These are phyloP conservation scores for Globisporangium carolinianum DNA, from an alignment of 352 stramenopile genomes.

Conservation along the genomic window DNA sequence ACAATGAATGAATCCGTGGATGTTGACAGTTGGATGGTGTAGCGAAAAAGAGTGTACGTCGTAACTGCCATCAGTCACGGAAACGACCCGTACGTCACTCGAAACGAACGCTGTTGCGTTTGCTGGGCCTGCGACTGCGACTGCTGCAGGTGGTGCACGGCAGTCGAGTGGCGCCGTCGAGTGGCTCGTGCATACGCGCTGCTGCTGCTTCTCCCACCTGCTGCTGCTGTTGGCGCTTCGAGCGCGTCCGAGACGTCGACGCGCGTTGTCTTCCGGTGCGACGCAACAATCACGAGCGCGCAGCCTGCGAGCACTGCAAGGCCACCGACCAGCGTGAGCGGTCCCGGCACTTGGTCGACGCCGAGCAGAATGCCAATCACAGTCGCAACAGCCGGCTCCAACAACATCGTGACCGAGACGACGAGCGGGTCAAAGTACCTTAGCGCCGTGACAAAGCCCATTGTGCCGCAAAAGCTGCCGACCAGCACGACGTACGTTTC, in stretches of 20 bases:
- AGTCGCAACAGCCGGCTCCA: constrained; percentile 42
- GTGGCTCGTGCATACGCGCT: neutral
- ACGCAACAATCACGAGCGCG: constrained; percentile 32
- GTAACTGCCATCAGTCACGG: neutral
- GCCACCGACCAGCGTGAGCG: constrained; percentile 35
- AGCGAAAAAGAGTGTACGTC: neutral
- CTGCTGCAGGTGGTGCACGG: constrained; percentile 4
- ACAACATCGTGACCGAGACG: constrained; percentile 49
- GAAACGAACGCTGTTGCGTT: constrained; percentile 2
- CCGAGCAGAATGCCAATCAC: constrained; percentile 34
- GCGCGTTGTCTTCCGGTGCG: constrained; percentile 22
- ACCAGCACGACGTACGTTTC: constrained; percentile 46
- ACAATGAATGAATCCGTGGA: neutral
- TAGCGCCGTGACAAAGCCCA: constrained; percentile 46
- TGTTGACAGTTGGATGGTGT: neutral
- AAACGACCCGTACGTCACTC: constrained; percentile 18
- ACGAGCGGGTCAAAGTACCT: constrained; percentile 59
- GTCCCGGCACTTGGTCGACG: constrained; percentile 27
- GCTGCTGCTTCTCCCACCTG: neutral
- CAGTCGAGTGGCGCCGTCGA: constrained; percentile 8
- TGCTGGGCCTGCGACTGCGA: neutral
- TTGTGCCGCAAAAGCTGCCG: constrained; percentile 35
- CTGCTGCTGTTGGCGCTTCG: constrained; percentile 4
- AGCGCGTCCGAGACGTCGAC: constrained; percentile 36
- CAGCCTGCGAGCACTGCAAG: constrained; percentile 28